phyloP scores from a whole-genome alignment of 305 asterid species.

The Striga hermonthica region DNA sequence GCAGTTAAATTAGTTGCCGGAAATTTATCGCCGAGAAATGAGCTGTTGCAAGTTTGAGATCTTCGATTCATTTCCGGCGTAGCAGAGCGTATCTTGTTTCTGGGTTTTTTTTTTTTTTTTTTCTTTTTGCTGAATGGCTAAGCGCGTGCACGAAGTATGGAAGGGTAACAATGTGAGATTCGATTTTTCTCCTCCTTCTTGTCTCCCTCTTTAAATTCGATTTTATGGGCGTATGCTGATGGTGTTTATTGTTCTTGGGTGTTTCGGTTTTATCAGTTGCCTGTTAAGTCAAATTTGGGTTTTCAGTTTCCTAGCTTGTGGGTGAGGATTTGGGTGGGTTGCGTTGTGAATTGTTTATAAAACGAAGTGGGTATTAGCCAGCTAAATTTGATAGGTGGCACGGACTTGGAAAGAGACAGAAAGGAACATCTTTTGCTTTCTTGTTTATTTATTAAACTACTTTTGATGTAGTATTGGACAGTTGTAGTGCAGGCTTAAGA shows the following conservation, averaged over 20 bases:
- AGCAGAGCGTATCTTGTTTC: conserved; percentile 30
- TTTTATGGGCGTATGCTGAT: conserved; percentile 17
- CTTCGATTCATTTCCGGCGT: conserved; percentile 53
- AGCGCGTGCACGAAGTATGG: conserved; percentile 91
- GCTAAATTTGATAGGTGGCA: conserved; percentile 5
- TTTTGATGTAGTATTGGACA: conserved; percentile 8
- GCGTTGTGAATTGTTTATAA: not conserved
- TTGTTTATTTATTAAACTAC: conserved; percentile 8
- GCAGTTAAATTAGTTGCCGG: conserved; percentile 31
- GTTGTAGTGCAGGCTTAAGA: conserved; percentile 16
- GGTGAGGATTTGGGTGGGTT: not conserved
- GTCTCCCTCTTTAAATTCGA: conserved; percentile 23
- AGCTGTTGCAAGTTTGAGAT: conserved; percentile 46
- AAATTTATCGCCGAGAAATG: conserved; percentile 39
- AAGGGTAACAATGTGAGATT: conserved; percentile 91
- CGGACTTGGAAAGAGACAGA: conserved; percentile 20
- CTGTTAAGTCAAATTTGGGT: conserved; percentile 1
- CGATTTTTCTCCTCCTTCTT: conserved; percentile 23
- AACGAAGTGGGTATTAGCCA: conserved; percentile 26
- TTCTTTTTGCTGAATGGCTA: conserved; percentile 58
- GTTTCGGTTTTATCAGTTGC: conserved; percentile 13
- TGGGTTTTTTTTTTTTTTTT: conserved; percentile 27
- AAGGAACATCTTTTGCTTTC: conserved; percentile 14
- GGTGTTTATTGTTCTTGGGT: conserved; percentile 30
- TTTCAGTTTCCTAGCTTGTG: conserved; percentile 5